phyloP scores from a whole-genome alignment of 805 yeast species.

The Dipodascopsis tothii region DNA sequence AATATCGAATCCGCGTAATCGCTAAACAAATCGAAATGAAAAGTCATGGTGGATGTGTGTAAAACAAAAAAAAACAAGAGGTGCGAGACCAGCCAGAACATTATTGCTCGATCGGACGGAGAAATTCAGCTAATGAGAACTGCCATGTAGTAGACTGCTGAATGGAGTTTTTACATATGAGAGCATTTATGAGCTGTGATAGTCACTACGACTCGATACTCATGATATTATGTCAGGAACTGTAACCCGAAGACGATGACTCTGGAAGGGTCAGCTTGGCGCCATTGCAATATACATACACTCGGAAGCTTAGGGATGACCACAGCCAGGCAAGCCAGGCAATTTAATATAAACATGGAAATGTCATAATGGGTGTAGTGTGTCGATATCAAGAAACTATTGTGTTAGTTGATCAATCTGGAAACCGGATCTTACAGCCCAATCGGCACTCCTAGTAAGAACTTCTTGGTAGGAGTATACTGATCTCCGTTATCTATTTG shows the following conservation, averaged over 20 bases:
- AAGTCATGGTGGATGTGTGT: not conserved
- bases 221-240: conserved; percentile 16
- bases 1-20: too few relatives aligned
- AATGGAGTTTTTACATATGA: not conserved
- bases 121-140: conserved; percentile 1
- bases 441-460: conserved; percentile 86
- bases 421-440: conserved; percentile 44
- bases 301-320: conserved; percentile 84
- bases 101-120: not conserved
- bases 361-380: conserved; percentile 85
- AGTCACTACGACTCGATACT: too few relatives aligned
- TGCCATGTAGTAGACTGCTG: not conserved
- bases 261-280: conserved; percentile 2
- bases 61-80: not conserved
- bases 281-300: conserved; percentile 6
- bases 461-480: conserved; percentile 93
- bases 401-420: not conserved
- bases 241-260: conserved; percentile 22
- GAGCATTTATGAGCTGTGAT: not conserved
- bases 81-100: not conserved
- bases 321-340: conserved; percentile 72
- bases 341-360: conserved; percentile 68
- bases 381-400: conserved; percentile 64
- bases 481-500: conserved; percentile 93
- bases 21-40: not conserved